Percentiles rank a stretch among this genome's conserved stretches.
These are phyloP conservation scores for Sugiyamaella valdiviana DNA, from an alignment of 805 yeast species.

Conservation along the genomic window DNA sequence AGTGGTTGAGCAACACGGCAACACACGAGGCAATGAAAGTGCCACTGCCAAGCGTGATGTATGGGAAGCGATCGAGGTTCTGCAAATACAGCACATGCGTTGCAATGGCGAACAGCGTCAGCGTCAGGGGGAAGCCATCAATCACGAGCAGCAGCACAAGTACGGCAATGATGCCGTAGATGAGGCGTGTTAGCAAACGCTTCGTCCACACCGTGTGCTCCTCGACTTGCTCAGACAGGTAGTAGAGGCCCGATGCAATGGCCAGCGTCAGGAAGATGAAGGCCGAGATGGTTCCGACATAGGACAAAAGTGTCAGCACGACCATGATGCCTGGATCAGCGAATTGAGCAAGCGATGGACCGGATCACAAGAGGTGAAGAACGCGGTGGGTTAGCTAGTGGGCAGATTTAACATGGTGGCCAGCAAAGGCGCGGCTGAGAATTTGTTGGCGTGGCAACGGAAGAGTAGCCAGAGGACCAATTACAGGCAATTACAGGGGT, in stretches of 20 bases:
- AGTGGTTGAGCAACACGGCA: conserved; percentile 73
- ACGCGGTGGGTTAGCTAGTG: no score
- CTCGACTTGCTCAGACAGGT: conserved; percentile 85
- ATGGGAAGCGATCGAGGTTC: conserved; percentile 77
- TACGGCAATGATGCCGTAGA: conserved; percentile 51
- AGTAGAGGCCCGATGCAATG: conserved; percentile 87
- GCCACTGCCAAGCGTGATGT: conserved; percentile 66
- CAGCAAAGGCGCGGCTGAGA: neutral
- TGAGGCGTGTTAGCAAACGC: conserved; percentile 55
- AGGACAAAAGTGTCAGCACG: conserved; percentile 50
- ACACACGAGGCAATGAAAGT: conserved; percentile 64
- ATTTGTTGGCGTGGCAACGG: no score
- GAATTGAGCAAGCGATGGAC: neutral
- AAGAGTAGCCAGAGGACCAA: no score
- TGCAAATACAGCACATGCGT: conserved; percentile 70
- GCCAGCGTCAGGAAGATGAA: conserved; percentile 43
- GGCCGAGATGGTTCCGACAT: conserved; percentile 55
- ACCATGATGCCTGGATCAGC: neutral
- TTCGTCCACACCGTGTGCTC: conserved; percentile 86
- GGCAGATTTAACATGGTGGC: neutral
- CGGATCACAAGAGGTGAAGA: no score
- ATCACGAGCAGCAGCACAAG: conserved; percentile 55
- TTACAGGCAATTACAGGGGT: no score
- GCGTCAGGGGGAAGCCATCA: conserved; percentile 73
- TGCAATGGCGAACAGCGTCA: conserved; percentile 59